phyloP scores from a whole-genome alignment of 176 grass and related monocot genomes.

The Ananas comosus region DNA sequence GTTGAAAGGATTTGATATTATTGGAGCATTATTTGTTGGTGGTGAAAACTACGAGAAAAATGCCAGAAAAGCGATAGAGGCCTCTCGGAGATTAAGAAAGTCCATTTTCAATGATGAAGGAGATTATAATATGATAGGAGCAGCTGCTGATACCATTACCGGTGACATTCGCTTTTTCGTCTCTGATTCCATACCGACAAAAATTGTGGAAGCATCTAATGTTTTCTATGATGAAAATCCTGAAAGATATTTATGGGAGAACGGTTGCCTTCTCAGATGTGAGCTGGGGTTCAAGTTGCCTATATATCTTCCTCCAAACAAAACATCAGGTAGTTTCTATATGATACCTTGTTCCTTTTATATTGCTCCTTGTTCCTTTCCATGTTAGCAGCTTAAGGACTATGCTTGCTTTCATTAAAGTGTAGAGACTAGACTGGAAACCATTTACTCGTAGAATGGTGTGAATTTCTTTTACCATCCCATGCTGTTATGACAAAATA shows the following conservation, averaged over 20 bases:
- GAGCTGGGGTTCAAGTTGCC: conserved; percentile 60
- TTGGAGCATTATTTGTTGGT: conserved; percentile 53
- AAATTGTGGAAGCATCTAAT: conserved; percentile 26
- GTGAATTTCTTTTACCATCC: no score
- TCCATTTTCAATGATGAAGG: conserved; percentile 32
- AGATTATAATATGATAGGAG: conserved; percentile 48
- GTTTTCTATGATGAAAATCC: conserved; percentile 69
- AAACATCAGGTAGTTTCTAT: conserved; percentile 32
- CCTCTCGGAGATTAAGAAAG: conserved; percentile 43
- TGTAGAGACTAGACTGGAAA: no score
- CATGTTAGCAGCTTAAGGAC: neutral
- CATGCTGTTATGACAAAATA: neutral
- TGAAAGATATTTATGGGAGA: conserved; percentile 59
- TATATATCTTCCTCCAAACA: conserved; percentile 40
- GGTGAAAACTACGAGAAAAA: conserved; percentile 20
- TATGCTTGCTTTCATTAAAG: neutral
- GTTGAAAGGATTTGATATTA: conserved; percentile 65
- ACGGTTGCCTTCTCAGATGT: conserved; percentile 68
- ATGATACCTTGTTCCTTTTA: no score
- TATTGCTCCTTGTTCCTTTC: conserved; percentile 9
- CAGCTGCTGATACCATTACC: conserved; percentile 19
- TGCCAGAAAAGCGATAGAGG: conserved; percentile 32
- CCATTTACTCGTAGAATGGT: no score
- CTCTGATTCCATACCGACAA: conserved; percentile 18
- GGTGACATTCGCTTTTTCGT: conserved; percentile 50